These are phyloP conservation scores for Mimosa pudica DNA, from an alignment of 306 rosid species.

Conservation along the genomic window DNA sequence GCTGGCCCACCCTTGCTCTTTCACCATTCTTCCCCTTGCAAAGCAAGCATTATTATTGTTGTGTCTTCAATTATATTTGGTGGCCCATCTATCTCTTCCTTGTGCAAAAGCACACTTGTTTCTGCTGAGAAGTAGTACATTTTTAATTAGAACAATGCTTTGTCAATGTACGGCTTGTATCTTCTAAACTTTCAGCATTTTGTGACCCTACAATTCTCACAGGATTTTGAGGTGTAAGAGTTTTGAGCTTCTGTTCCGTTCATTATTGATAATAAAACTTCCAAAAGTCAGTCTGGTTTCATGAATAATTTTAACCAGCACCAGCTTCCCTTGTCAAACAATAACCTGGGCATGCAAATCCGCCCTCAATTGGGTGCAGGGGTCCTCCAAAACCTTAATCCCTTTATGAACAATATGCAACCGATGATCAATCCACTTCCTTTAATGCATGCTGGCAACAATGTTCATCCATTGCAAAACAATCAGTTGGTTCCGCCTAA, in stretches of 20 bases:
- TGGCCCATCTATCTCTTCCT: not conserved
- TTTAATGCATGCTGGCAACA: constrained; percentile 47
- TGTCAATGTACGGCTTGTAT: constrained; percentile 1
- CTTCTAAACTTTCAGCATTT: not conserved
- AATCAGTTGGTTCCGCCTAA: constrained; percentile 50
- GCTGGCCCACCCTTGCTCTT: not conserved
- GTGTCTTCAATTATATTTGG: not conserved
- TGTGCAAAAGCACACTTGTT: not conserved
- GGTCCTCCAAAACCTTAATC: constrained; percentile 40
- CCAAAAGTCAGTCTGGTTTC: constrained; percentile 43
- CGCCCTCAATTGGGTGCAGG: constrained; percentile 51
- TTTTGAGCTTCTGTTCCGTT: constrained; percentile 30
- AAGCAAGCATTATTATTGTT: not conserved
- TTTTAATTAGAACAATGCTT: not conserved
- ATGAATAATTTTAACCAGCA: constrained; percentile 39
- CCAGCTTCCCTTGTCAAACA: constrained; percentile 50
- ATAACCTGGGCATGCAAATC: constrained; percentile 45
- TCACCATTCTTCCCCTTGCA: not conserved
- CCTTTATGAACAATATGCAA: constrained; percentile 46
- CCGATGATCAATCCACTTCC: constrained; percentile 45
- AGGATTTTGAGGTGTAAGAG: not conserved
- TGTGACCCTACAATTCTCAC: not conserved
- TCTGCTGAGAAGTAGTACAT: not conserved
- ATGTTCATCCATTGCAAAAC: constrained; percentile 51
- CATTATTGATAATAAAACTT: too few species aligned